phyloP scores from a whole-genome alignment of 1,284 basidiomycete species.

The Cutaneotrichosporon curvatum region DNA sequence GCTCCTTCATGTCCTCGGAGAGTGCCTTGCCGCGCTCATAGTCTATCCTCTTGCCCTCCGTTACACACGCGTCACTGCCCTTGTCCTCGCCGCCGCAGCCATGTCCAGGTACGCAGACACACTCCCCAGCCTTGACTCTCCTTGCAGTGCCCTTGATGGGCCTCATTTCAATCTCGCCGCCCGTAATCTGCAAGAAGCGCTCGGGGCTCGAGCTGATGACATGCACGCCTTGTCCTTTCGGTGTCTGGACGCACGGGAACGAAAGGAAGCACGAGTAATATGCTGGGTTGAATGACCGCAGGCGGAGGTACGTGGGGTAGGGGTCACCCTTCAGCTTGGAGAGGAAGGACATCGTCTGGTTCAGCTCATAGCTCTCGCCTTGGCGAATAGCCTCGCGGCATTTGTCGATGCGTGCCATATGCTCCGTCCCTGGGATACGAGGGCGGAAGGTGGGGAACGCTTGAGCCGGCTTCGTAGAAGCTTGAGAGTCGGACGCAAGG shows the following conservation, averaged over 20 bases:
- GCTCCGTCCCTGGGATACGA: conserved; percentile 47
- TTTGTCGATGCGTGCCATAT: conserved; percentile 63
- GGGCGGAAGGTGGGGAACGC: conserved; percentile 35
- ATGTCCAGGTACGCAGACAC: conserved; percentile 26
- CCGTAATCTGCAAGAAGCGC: conserved; percentile 73
- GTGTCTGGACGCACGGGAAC: conserved; percentile 49
- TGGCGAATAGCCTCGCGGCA: conserved; percentile 70
- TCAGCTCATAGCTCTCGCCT: conserved; percentile 95
- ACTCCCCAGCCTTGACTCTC: conserved; percentile 37
- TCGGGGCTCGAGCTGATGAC: conserved; percentile 80
- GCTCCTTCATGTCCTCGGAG: conserved; percentile 74
- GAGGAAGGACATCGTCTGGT: conserved; percentile 68
- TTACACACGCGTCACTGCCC: conserved; percentile 25
- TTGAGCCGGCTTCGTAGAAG: conserved; percentile 3
- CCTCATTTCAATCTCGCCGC: conserved; percentile 62
- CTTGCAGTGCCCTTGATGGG: conserved; percentile 84
- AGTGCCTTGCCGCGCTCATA: conserved; percentile 49
- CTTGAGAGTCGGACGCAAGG: conserved; percentile 4
- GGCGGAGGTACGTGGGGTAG: conserved; percentile 48
- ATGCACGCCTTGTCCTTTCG: conserved; percentile 54
- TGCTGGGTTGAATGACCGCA: conserved; percentile 76
- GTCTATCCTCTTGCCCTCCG: conserved; percentile 38
- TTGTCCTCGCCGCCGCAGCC: conserved; percentile 25
- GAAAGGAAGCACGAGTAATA: conserved; percentile 80
- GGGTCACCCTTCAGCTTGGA: conserved; percentile 33